Percentiles rank a stretch among this genome's conserved stretches.
Evolutionary conservation across 768 basidiomycete species (phyloP).

Genomic region (Pleurotus sapidus): DNA sequence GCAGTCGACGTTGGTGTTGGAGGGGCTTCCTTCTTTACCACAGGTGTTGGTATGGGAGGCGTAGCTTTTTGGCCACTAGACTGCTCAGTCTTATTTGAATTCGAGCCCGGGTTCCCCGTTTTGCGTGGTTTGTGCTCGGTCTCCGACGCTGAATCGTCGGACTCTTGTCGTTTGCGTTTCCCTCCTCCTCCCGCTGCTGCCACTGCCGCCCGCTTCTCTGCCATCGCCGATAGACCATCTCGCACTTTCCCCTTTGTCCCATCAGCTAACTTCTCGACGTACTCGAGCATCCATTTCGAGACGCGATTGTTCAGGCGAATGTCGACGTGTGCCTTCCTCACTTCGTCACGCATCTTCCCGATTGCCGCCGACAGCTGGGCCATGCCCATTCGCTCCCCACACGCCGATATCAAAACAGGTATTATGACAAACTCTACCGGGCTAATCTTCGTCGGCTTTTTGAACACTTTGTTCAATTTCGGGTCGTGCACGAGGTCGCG

Average conservation of each 20-base stretch:
- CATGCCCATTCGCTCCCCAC: conserved; percentile 27
- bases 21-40: not conserved
- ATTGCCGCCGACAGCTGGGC: conserved; percentile 42
- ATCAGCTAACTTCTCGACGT: conserved; percentile 33
- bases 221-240: not conserved
- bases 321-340: conserved; percentile 53
- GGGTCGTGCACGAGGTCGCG: conserved; percentile 1
- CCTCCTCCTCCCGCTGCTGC: not conserved
- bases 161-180: not conserved
- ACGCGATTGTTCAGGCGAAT: conserved; percentile 64
- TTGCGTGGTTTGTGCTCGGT: not conserved
- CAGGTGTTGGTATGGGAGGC: not conserved
- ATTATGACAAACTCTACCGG: conserved; percentile 43
- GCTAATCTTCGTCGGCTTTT: conserved; percentile 42
- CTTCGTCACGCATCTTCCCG: conserved; percentile 24
- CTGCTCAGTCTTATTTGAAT: not conserved
- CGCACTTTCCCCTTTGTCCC: conserved; percentile 7
- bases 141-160: not conserved
- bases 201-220: not conserved
- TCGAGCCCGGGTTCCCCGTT: not conserved
- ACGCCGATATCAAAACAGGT: conserved; percentile 30
- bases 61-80: not conserved
- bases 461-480: conserved; percentile 26
- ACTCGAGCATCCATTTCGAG: conserved; percentile 50
- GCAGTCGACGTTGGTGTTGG: not conserved